A percentile compares a stretch with the other conserved stretches of the same genome.
Conservation (phyloP, 2,329 filamentous ascomycete species). For the Parastagonospora avenae region DNA sequence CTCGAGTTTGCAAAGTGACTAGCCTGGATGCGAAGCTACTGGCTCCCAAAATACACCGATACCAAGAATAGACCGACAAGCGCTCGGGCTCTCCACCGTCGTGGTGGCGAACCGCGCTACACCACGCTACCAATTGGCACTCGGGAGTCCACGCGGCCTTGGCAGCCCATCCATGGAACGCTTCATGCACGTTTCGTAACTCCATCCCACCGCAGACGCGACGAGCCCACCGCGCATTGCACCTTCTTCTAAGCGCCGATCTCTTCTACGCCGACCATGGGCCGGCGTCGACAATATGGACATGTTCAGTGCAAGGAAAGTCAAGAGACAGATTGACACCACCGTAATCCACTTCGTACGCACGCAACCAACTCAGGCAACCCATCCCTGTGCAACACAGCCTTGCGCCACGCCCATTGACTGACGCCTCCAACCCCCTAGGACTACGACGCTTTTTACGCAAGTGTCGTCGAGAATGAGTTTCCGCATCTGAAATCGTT, state of each 20-base stretch:
- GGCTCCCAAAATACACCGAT: slow-evolving; percentile 1
- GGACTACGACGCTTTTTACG: slow-evolving; percentile 81
- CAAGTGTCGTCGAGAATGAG: slow-evolving; percentile 83
- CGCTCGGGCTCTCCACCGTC: neutral
- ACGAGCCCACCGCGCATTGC: slow-evolving; percentile 4
- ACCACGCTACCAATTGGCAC: neutral
- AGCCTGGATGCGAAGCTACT: neutral
- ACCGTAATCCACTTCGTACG: slow-evolving; percentile 83
- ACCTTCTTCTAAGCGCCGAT: neutral
- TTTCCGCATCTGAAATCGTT: slow-evolving; percentile 73
- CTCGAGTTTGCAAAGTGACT: neutral
- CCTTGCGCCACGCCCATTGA: slow-evolving; percentile 15
- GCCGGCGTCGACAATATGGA: slow-evolving; percentile 1
- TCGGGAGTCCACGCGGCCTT: neutral
- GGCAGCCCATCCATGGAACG: neutral
- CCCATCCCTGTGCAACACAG: slow-evolving; percentile 23
- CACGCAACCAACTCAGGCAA: slow-evolving; percentile 22
- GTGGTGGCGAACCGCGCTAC: neutral
- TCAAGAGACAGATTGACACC: slow-evolving; percentile 50
- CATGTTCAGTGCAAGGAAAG: slow-evolving; percentile 15
- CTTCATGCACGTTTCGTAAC: slow-evolving; percentile 6
- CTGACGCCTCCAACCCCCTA: slow-evolving; percentile 41
- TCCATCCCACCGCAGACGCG: neutral
- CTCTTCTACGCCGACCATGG: neutral
- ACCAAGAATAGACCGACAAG: too few species aligned